Base-by-base conservation (phyloP, 1,284 basidiomycete species). In the Ustilago xerochloae region DNA sequence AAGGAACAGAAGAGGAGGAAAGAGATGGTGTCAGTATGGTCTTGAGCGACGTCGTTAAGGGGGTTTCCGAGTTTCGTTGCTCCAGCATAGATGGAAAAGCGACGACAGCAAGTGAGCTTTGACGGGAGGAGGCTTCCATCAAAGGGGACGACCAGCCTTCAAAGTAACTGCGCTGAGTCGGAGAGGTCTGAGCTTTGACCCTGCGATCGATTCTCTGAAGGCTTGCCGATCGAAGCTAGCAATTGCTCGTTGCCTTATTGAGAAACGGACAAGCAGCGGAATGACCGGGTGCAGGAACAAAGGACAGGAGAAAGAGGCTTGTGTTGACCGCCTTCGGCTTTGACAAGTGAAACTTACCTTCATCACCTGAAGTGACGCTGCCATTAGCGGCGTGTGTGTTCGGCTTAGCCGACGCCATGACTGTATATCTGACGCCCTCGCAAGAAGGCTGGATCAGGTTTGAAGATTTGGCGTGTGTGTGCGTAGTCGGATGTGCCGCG, bases 281-380 rank as follows among this genome's bases (percentile, higher is more conserved):
- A 15, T 20, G 4, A 10, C n/a, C 6, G 15, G 43, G 4, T 28
- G 6, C 43, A 28, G 18, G 8, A 3, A 32, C 12, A n/a, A n/a
- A 6, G 8, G 45, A n/a, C 4, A 46, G 24, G 45, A 24, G 12
- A 43, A 43, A 20, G 20, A 18, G 24, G 41, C 24, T 1, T 16
- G 26, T 8, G 46, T 6, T 15, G 30, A 47, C 26, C 15, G 1
- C 10, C 4, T 3, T 45, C 41, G 41, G 20, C 16, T 45, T 22
- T 12, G 15, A 28, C 6, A 9, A 10, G 28, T 10, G 45, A 26
- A 29, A 64, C 63, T 59, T 59, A 65, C 63, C 63, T n/a, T 66
- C 47, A 35, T 66, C 63, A 28, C 38, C 57, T 26, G 56, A 54
- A 39, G 57, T 41, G 46, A 46, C 33, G 52, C 52, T 66, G 57